phyloP scores from a whole-genome alignment of 495 filamentous ascomycete species.

The Trichoderma virens region DNA sequence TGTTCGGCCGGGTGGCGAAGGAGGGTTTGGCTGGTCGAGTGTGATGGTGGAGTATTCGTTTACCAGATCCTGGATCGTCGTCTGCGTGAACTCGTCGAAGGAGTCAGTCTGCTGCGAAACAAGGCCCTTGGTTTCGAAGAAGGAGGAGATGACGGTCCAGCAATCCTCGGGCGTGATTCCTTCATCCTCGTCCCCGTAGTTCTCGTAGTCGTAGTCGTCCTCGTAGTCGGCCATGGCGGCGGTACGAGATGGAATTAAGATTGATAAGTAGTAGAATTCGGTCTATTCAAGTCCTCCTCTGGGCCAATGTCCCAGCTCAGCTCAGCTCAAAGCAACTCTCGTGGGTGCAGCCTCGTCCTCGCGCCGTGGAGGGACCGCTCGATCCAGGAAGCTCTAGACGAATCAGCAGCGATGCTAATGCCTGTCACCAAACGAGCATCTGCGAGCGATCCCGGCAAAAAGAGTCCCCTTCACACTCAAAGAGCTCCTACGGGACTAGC shows the following conservation, averaged over 20 bases:
- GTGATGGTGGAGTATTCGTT: conserved; percentile 81
- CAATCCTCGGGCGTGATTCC: conserved; percentile 87
- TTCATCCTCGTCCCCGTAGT: conserved; percentile 55
- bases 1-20: conserved; percentile 59
- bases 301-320: background rate
- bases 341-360: conserved; percentile 1
- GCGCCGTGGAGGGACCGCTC: conserved; percentile 6
- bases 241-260: background rate
- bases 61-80: conserved; percentile 87
- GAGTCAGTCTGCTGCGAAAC: conserved; percentile 98
- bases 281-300: background rate
- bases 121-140: conserved; percentile 91
- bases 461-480: conserved; percentile 2
- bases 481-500: background rate
- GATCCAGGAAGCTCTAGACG: background rate
- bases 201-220: conserved; percentile 32
- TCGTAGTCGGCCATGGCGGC: conserved; percentile 23
- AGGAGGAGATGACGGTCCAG: conserved; percentile 94
- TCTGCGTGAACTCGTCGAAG: conserved; percentile 91
- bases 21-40: conserved; percentile 79
- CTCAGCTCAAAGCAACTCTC: background rate
- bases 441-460: conserved; percentile 5
- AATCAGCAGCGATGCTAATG: background rate
- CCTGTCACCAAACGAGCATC: conserved; percentile 6
- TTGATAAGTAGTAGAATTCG: background rate